Conservation (phyloP, 208 protist genomes). For the Acanthamoeba pearcei region DNA sequence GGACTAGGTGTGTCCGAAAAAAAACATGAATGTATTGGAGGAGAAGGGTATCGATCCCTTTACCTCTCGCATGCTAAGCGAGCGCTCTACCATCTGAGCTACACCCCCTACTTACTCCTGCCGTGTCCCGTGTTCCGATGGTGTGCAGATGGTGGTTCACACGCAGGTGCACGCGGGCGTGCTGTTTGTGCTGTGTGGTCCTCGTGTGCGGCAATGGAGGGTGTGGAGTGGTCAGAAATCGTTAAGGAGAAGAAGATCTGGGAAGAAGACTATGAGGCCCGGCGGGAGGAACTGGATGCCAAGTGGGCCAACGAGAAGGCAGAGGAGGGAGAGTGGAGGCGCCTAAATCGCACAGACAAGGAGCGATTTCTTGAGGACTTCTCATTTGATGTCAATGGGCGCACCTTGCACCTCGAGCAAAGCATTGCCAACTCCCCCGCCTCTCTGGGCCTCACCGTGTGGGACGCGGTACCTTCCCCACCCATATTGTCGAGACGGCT, state of each 20-base stretch:
- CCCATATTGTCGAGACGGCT: neutral
- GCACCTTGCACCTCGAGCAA: constrained; percentile 37
- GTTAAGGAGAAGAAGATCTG: constrained; percentile 26
- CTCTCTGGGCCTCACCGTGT: constrained; percentile 11
- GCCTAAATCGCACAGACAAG: constrained; percentile 30
- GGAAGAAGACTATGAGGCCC: constrained; percentile 2
- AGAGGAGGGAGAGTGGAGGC: neutral
- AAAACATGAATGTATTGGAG: too few species aligned
- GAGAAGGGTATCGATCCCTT: too few species aligned
- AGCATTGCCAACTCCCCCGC: constrained; percentile 42
- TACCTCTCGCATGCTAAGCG: too few species aligned
- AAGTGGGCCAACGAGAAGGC: constrained; percentile 36
- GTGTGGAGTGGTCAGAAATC: neutral
- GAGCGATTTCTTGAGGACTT: constrained; percentile 55
- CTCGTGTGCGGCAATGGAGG: neutral
- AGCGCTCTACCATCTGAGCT: too few species aligned
- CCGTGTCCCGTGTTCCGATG: too few species aligned
- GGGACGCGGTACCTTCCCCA: constrained; percentile 50
- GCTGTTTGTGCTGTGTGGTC: too few species aligned
- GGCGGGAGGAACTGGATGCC: constrained; percentile 12
- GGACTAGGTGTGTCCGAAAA: too few species aligned
- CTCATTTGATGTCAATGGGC: neutral
- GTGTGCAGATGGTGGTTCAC: too few species aligned
- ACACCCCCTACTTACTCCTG: too few species aligned
- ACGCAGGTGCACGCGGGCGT: too few species aligned